Conservation (phyloP, 345 rosid species). For the Gynandropsis gynandra region DNA sequence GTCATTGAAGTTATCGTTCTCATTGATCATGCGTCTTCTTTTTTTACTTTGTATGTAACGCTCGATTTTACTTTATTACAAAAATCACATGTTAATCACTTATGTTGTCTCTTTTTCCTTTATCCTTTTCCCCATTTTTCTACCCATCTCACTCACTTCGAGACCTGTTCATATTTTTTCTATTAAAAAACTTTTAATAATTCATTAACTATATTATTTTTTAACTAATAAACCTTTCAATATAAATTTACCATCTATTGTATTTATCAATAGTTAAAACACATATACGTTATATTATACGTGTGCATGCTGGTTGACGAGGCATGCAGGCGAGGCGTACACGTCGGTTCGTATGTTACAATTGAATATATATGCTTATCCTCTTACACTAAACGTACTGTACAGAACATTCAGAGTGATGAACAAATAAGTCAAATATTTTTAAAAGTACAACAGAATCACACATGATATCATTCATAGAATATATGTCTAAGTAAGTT, state of each 20-base stretch:
- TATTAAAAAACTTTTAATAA: too few species aligned
- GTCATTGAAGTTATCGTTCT: neutral
- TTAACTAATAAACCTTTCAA: too few species aligned
- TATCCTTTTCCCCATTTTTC: neutral
- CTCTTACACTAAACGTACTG: conserved; percentile 9
- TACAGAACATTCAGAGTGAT: too few species aligned
- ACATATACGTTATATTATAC: neutral
- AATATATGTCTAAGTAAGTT: too few species aligned
- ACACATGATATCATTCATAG: too few species aligned
- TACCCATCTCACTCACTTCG: conserved; percentile 15
- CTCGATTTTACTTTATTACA: conserved; percentile 13
- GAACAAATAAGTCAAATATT: too few species aligned
- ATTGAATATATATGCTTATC: neutral
- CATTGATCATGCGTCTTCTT: neutral
- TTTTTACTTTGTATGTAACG: conserved; percentile 19
- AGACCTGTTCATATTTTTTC: too few species aligned
- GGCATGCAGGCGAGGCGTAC: conserved; percentile 14
- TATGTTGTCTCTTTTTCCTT: conserved; percentile 11
- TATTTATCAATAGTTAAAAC: neutral
- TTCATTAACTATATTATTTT: too few species aligned
- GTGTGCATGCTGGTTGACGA: conserved; percentile 5
- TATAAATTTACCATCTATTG: too few species aligned
- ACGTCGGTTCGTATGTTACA: conserved; percentile 9
- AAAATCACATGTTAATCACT: conserved; percentile 25
- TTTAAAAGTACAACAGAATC: too few species aligned